These are phyloP conservation scores for Sugiyamaella sp. DNA, from an alignment of 1,139 yeast genomes.

Conservation along the genomic window DNA sequence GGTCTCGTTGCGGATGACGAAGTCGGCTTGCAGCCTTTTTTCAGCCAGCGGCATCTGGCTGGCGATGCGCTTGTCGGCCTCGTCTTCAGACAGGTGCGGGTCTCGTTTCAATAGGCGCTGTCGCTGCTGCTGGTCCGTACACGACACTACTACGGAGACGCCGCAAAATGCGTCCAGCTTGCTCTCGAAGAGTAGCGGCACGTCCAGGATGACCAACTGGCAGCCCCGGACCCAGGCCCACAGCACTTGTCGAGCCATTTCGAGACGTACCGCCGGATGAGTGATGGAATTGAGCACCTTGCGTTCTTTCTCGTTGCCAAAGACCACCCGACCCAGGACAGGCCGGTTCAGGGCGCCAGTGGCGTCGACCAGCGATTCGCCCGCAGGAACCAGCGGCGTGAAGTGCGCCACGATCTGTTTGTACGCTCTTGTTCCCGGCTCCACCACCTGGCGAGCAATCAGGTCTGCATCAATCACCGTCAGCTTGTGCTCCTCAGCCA, in stretches of 20 bases:
- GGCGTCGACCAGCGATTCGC: conserved; percentile 16
- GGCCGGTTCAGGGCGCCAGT: conserved; percentile 57
- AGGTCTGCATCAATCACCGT: conserved; percentile 86
- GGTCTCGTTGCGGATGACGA: conserved; percentile 66
- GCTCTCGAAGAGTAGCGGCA: conserved; percentile 86
- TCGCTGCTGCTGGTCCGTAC: conserved; percentile 60
- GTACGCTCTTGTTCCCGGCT: conserved; percentile 77
- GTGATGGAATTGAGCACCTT: conserved; percentile 69
- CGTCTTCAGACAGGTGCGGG: conserved; percentile 63
- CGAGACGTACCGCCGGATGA: conserved; percentile 85
- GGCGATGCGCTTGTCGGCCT: conserved; percentile 69
- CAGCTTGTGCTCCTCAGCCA: conserved; percentile 55
- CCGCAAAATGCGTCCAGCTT: conserved; percentile 75
- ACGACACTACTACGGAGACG: conserved; percentile 64
- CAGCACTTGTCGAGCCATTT: conserved; percentile 61
- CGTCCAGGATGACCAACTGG: conserved; percentile 74
- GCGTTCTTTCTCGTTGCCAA: conserved; percentile 62
- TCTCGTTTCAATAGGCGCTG: conserved; percentile 67
- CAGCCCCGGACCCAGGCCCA: conserved; percentile 56
- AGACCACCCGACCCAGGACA: conserved; percentile 77
- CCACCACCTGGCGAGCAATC: conserved; percentile 82
- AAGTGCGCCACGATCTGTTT: conserved; percentile 64
- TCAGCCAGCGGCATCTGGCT: conserved; percentile 73
- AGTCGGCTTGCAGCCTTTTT: conserved; percentile 63
- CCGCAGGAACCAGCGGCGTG: conserved; percentile 47